A percentile compares a stretch with the other conserved stretches of the same genome.
phyloP scores from a whole-genome alignment of 345 rosid genomes.

The Moricandia moricandioides region DNA sequence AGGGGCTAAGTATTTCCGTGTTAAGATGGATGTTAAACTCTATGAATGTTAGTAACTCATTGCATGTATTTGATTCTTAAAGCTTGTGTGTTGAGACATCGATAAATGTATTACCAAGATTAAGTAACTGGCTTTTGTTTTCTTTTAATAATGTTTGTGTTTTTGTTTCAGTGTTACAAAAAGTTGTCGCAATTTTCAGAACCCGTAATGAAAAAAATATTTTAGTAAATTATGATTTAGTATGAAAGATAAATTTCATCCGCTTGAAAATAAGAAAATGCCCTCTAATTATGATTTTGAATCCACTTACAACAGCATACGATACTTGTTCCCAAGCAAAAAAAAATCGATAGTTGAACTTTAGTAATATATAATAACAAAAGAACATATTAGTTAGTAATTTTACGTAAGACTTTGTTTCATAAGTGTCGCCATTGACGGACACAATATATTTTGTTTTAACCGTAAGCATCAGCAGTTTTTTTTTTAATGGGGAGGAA shows the following conservation, averaged over 20 bases:
- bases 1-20: conserved; percentile 61
- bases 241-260: not conserved
- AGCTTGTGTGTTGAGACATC: conserved; percentile 18
- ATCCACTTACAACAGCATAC: not conserved
- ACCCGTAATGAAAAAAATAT: not conserved
- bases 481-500: no score
- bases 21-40: conserved; percentile 37
- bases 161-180: not conserved
- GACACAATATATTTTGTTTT: not conserved
- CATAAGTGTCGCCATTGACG: not conserved
- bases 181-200: not conserved
- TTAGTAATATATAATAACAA: not conserved
- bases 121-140: conserved; percentile 7
- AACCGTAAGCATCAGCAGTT: not conserved
- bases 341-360: not conserved
- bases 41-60: conserved; percentile 33
- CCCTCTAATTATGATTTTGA: no score
- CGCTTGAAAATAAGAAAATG: not conserved
- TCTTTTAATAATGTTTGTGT: not conserved
- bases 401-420: not conserved
- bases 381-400: not conserved
- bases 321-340: not conserved
- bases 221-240: not conserved
- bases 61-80: not conserved
- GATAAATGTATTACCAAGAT: conserved; percentile 20